A percentile compares a stretch with the other conserved stretches of the same genome.
Conservation (phyloP, 257 asterid species). For the Capsicum pubescens region DNA sequence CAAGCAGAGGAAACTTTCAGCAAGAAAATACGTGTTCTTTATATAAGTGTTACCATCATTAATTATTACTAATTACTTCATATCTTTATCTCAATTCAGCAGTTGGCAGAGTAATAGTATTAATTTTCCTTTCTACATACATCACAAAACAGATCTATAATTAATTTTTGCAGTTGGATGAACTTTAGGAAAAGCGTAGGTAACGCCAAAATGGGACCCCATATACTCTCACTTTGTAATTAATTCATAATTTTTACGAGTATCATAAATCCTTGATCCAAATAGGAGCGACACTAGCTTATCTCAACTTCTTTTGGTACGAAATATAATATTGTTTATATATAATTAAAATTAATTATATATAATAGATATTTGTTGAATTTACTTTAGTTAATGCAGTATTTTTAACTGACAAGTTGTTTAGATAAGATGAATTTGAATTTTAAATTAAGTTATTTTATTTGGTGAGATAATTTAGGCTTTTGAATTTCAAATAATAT, state of each 20-base stretch:
- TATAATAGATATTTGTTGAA: too few relatives aligned
- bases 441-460: too few relatives aligned
- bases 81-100: background rate
- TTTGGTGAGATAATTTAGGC: too few relatives aligned
- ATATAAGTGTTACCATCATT: background rate
- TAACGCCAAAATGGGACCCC: conserved; percentile 34
- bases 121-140: background rate
- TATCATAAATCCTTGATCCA: too few relatives aligned
- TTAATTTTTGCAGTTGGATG: conserved; percentile 28
- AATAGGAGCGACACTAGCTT: too few relatives aligned
- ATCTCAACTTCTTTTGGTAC: too few relatives aligned
- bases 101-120: background rate
- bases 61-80: background rate
- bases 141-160: conserved; percentile 12
- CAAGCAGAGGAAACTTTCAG: background rate
- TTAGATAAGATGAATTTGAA: too few relatives aligned
- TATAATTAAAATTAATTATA: too few relatives aligned
- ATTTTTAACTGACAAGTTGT: too few relatives aligned
- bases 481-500: too few relatives aligned
- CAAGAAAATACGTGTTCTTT: background rate
- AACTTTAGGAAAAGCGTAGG: conserved; percentile 10
- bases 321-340: too few relatives aligned
- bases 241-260: conserved; percentile 16
- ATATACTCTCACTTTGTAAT: conserved; percentile 35
- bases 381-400: too few relatives aligned